Evolutionary conservation across 768 basidiomycete species (phyloP).

Genomic region (Phanerochaete sordida): DNA sequence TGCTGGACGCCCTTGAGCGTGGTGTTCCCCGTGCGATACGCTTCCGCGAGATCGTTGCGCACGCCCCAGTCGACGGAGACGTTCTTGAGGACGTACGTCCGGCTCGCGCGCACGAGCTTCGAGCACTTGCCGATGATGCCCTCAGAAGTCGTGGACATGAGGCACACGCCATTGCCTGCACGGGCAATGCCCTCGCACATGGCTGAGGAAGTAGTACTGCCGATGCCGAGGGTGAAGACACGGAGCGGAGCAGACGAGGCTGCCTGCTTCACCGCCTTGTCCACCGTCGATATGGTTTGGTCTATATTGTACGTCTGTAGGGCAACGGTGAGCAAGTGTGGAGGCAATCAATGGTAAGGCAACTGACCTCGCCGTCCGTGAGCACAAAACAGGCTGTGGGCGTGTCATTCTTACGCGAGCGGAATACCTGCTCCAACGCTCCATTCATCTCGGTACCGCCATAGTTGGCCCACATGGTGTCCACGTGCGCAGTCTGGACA

Average conservation of each 20-base stretch:
- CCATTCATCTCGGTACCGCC: slow-evolving; percentile 50
- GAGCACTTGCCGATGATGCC: slow-evolving; percentile 47
- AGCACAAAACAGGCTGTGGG: slow-evolving; percentile 53
- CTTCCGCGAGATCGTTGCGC: neutral
- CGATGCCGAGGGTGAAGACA: slow-evolving; percentile 59
- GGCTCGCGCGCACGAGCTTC: slow-evolving; percentile 47
- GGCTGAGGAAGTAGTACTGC: slow-evolving; percentile 43
- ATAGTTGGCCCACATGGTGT: slow-evolving; percentile 36
- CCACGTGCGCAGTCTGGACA: slow-evolving; percentile 27
- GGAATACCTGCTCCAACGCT: slow-evolving; percentile 40
- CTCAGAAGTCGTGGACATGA: slow-evolving; percentile 44
- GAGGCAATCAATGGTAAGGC: neutral
- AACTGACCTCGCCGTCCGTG: slow-evolving; percentile 51
- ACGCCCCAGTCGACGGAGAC: slow-evolving; percentile 47
- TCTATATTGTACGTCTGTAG: slow-evolving; percentile 17
- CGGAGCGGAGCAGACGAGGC: slow-evolving; percentile 34
- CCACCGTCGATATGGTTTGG: slow-evolving; percentile 17
- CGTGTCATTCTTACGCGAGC: slow-evolving; percentile 27
- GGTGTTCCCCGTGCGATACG: neutral
- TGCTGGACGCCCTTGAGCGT: slow-evolving; percentile 3
- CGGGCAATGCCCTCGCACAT: slow-evolving; percentile 53
- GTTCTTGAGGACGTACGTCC: slow-evolving; percentile 41
- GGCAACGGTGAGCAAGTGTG: neutral
- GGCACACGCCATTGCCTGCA: slow-evolving; percentile 46
- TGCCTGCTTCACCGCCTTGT: slow-evolving; percentile 31